Evolutionary conservation across 2,329 filamentous ascomycete species (phyloP), one percentile per base, ranked within the genome.

Genomic region (Teratosphaeria nubilosa): DNA sequence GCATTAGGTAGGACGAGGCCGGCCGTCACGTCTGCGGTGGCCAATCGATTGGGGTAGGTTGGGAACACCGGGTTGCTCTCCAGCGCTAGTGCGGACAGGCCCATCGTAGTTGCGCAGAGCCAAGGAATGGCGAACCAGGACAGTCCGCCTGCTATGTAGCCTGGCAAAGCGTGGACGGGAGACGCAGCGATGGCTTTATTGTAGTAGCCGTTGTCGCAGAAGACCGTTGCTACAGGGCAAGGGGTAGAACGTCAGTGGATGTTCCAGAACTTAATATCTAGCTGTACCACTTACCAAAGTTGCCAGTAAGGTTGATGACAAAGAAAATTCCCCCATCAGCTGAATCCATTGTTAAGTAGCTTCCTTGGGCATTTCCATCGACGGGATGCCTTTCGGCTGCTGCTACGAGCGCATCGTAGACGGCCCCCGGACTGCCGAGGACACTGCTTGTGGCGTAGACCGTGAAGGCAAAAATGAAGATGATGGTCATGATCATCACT

Each of bases 41-140:
- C 76, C 82, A 95, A 89, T 41, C 90, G 83, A 60, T 86, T 76
- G 0, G 83, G 88, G 66, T 81, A 91, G 0, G 85, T 88, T 0
- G 88, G 88, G 74, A 90, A 91, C 3, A 76, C 77, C 1, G 83
- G 86, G 64, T 83, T 86, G 63, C 78, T 83, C 72, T 96, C 90
- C 1, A 96, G 80, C 0, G 90, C 88, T 7, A 96, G 78, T 2
- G 88, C 90, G 0, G 88, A 82, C 6, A 96, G 80, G 32, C 91
- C 91, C 84, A 95, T 88, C 1, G 91, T 95, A 0, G 89, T 96
- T 1, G 91, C 90, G 2, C 85, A 88, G 10, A 95, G 79, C 88
- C 89, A 95, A 0, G 91, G 91, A 56, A 96, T 95, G 0, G 91
- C 91, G 65, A 96, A 96, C 91, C 91, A 96, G 54, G 83, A 86